Percentiles rank a stretch among this genome's conserved stretches.
Conservation (phyloP, 2,329 filamentous ascomycete genomes). For the Rhynchosporium graminicola region DNA sequence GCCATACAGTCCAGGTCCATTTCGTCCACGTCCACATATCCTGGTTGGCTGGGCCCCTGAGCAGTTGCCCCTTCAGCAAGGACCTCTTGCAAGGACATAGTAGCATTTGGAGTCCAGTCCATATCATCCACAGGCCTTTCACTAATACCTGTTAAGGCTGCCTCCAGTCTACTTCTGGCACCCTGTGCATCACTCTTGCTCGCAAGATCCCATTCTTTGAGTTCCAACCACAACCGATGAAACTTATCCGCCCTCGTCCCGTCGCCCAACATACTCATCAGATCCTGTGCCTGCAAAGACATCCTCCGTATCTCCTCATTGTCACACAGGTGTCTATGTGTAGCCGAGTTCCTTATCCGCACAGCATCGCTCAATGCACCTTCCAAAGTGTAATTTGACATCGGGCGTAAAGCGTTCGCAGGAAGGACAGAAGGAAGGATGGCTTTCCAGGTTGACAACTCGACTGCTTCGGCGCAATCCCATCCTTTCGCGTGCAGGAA, state of each 20-base stretch:
- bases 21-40: conserved; percentile 25
- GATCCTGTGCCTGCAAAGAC: conserved; percentile 33
- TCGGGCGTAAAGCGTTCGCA: conserved; percentile 25
- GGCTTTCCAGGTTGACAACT: conserved; percentile 37
- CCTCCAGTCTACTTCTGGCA: conserved; percentile 32
- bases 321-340: conserved; percentile 38
- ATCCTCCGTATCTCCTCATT: conserved; percentile 36
- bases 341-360: conserved; percentile 36
- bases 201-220: conserved; percentile 34
- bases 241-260: conserved; percentile 35
- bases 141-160: conserved; percentile 35
- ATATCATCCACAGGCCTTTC: conserved; percentile 39
- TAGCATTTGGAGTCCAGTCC: conserved; percentile 40
- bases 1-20: conserved; percentile 26
- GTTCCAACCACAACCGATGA: conserved; percentile 28
- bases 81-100: conserved; percentile 35
- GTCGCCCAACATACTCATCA: conserved; percentile 39
- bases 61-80: conserved; percentile 9
- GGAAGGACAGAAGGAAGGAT: conserved; percentile 33
- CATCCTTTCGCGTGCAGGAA: conserved; percentile 31
- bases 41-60: conserved; percentile 10
- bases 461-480: conserved; percentile 38
- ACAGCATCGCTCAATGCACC: conserved; percentile 35
- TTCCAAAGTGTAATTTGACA: conserved; percentile 29
- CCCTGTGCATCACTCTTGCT: conserved; percentile 23